A percentile compares a stretch with the other conserved stretches of the same genome.
Evolutionary conservation across 305 asterid genomes (phyloP).

Genomic region (Fraxinus floribunda): DNA sequence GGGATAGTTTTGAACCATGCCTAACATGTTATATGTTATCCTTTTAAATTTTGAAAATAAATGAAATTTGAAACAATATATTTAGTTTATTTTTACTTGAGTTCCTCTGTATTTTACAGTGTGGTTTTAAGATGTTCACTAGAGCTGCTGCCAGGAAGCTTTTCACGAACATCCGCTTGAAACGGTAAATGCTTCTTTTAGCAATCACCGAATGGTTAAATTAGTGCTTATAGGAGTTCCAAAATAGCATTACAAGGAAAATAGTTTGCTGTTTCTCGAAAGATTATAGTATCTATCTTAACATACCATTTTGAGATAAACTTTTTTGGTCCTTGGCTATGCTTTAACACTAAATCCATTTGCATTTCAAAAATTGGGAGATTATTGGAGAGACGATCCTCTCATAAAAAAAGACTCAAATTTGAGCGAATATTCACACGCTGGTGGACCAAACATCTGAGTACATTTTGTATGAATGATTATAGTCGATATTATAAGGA

Average conservation of each 20-base stretch:
- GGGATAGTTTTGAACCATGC: background rate
- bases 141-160: constrained; percentile 97
- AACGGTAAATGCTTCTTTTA: constrained; percentile 47
- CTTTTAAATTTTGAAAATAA: background rate
- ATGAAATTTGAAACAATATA: background rate
- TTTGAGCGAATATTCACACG: background rate
- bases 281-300: background rate
- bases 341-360: background rate
- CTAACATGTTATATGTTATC: background rate
- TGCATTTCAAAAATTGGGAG: background rate
- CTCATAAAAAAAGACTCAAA: background rate
- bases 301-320: background rate
- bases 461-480: background rate
- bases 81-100: constrained; percentile 7
- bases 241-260: background rate
- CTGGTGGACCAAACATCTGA: background rate
- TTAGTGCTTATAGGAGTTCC: background rate
- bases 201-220: background rate
- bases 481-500: background rate
- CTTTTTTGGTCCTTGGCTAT: background rate
- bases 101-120: constrained; percentile 48
- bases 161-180: constrained; percentile 77
- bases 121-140: constrained; percentile 98
- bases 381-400: background rate
- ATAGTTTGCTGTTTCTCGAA: constrained; percentile 11